These are phyloP conservation scores for Rhynchosporium secalis DNA, from an alignment of 2,329 filamentous ascomycete species.

Conservation along the genomic window DNA sequence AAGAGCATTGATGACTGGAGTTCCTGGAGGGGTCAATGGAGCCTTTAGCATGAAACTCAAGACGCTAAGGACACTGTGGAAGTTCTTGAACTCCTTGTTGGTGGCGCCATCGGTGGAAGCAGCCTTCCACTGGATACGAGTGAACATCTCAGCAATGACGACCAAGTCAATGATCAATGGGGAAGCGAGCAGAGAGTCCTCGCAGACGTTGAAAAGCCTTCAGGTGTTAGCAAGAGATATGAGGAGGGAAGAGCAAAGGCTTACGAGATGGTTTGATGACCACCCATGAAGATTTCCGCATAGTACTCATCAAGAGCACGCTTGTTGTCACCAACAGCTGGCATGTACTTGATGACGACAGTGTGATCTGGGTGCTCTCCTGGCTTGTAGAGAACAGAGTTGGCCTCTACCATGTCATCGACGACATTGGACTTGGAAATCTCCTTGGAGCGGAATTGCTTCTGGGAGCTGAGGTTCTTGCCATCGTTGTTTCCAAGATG, in stretches of 20 bases:
- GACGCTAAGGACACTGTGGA: conserved; percentile 95
- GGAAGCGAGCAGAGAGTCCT: conserved; percentile 94
- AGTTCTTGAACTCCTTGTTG: conserved; percentile 77
- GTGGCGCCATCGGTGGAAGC: conserved; percentile 51
- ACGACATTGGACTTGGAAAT: conserved; percentile 99
- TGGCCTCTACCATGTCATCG: conserved; percentile 98
- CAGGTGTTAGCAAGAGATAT: conserved; percentile 20
- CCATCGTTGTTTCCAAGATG: conserved; percentile 99
- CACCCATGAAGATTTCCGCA: conserved; percentile 97
- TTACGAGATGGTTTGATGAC: conserved; percentile 92
- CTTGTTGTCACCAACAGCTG: conserved; percentile 98
- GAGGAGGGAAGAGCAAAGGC: conserved; percentile 40
- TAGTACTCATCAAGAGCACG: conserved; percentile 99
- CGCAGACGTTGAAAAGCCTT: conserved; percentile 97
- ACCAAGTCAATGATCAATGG: conserved; percentile 97
- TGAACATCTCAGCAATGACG: conserved; percentile 95
- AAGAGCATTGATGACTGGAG: conserved; percentile 91
- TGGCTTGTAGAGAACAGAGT: conserved; percentile 83
- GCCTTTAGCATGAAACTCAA: conserved; percentile 99
- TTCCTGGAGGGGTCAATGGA: conserved; percentile 88
- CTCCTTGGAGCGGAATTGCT: conserved; percentile 99
- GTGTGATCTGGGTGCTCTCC: conserved; percentile 97
- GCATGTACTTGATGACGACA: conserved; percentile 99
- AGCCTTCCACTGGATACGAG: conserved; percentile 88
- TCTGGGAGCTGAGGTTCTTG: conserved; percentile 96